Base-by-base conservation (phyloP, 208 protist genomes). In the Leptomonas pyrrhocoris region DNA sequence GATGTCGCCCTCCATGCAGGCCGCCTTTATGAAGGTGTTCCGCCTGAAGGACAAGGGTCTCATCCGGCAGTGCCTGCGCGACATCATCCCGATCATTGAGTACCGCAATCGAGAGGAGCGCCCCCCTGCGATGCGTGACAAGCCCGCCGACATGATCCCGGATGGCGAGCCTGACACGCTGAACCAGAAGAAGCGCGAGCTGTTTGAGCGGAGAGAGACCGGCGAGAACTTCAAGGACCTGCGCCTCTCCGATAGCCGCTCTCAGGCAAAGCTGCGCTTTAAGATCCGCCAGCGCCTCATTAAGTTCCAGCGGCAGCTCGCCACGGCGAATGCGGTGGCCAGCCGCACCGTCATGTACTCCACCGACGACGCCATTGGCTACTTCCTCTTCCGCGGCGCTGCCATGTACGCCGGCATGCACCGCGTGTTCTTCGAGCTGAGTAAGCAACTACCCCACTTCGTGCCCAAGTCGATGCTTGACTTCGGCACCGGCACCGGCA, bases 1-100 rank as follows among this genome's bases (percentile, higher is more conserved):
- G 19, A 94, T 96, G 88, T 96, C 91, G 6, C 88, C 88, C 21
- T 93, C 91, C 16, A 96, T 96, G 91, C 88, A 96, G 77, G 91
- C 91, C 8, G 88, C 91, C 40, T 96, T 88, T 72, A 96, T 96
- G 86, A 93, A 93, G 59, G 88, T 96, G 25, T 96, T 94, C 55
- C 84, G 88, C 16, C 49, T 94, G 31, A 94, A 94, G 68, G 86
- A 92, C 60, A 96, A 96, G 73, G 88, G 88, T 8, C 75, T 85
- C 19, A 96, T 96, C 53, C 86, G 91, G 12, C 80, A 80, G 53
- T 92, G 87, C 46, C 74, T 96, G 50, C 88, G 88, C 46, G 91
- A 96, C 48, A 94, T 96, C 49, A 87, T 96, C 50, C 91, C 91
- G 15, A 81, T 96, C 59, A 94, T 96, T 75, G 88, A 93, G 73